Base-by-base conservation (phyloP, 2,329 filamentous ascomycete species). In the Cladosporium colombiae region DNA sequence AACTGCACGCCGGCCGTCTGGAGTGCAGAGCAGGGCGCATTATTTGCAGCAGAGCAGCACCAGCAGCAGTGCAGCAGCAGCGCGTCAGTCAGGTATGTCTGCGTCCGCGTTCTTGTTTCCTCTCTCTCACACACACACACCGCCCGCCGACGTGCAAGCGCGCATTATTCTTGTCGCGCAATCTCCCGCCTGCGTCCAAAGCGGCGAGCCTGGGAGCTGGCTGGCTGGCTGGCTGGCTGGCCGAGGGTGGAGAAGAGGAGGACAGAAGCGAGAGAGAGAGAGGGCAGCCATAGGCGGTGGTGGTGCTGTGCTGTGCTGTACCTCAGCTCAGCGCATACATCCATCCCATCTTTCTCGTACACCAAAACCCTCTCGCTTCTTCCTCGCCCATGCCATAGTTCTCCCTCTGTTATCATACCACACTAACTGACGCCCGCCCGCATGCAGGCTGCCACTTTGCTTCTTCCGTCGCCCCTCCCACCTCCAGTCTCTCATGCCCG, bases 151-250 rank as follows among this genome's bases (percentile, higher is more conserved):
- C 58, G 44, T 35, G 33, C 33, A 35, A 35, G 33, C 33, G 33
- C 33, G 33, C 33, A 37, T 62, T n/a, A n/a, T n/a, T n/a, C n/a
- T n/a, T 62, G 58, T 62, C 50, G 44, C 44, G 58, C 57, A 60
- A 49, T 46, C 55, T 35, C 29, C 55, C 55, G 3, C 35, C n/a
- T 13, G 18, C 23, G 18, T 31, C 44, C 59, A 62, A 53, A 27
- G 44, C 58, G 35, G 56, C 35, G 23, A 46, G 35, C 29, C 5
- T 31, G 14, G 14, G 5, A 4, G 35, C 14, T 18, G 16, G 29
- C 33, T 35, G 13, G 35, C 35, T 18, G 16, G 29, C 33, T 35
- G 35, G 50, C 25, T 31, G 27, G 44, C 58, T 46, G 53, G n/a
- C 53, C 25, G 40, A 46, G n/a, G 40, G 49, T 27, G 49, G 49